phyloP scores from a whole-genome alignment of 78 protist species.

The Mastigamoeba balamuthi region DNA sequence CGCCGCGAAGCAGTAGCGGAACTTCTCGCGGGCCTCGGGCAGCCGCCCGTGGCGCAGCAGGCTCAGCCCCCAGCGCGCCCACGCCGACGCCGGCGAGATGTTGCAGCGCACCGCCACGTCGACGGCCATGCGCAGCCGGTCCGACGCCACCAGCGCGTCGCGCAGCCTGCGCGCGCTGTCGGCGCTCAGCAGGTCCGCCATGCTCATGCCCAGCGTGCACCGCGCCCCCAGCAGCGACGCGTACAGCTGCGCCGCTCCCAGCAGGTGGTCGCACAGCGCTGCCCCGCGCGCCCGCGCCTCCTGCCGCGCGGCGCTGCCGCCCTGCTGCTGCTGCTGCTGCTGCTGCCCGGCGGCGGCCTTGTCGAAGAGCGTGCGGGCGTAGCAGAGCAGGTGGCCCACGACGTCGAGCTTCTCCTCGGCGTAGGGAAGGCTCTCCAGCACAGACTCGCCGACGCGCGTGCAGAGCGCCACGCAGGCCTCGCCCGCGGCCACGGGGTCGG shows the following conservation, averaged over 20 bases:
- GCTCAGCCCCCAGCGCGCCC: constrained; percentile 60
- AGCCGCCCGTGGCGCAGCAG: constrained; percentile 23
- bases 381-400: no score
- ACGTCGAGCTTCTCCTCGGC: no score
- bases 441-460: no score
- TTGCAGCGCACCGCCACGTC: constrained; percentile 51
- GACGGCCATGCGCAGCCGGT: constrained; percentile 42
- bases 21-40: constrained; percentile 49
- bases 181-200: constrained; percentile 11
- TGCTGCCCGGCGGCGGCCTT: no score
- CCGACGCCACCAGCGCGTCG: constrained; percentile 36
- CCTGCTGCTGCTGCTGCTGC: no score
- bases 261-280: constrained; percentile 28
- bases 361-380: no score
- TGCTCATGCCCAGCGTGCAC: constrained; percentile 19
- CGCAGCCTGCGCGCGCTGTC: constrained; percentile 26
- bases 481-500: neutral
- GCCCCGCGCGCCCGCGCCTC: no score
- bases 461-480: no score
- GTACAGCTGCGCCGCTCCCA: constrained; percentile 33
- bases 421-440: no score
- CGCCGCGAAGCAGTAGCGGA: constrained; percentile 41
- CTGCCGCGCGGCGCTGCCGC: no score
- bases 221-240: constrained; percentile 27
- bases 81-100: constrained; percentile 39